Evolutionary conservation across 768 basidiomycete genomes (phyloP), one percentile per base, ranked within the genome.

Genomic region (Lactarius hengduanensis): DNA sequence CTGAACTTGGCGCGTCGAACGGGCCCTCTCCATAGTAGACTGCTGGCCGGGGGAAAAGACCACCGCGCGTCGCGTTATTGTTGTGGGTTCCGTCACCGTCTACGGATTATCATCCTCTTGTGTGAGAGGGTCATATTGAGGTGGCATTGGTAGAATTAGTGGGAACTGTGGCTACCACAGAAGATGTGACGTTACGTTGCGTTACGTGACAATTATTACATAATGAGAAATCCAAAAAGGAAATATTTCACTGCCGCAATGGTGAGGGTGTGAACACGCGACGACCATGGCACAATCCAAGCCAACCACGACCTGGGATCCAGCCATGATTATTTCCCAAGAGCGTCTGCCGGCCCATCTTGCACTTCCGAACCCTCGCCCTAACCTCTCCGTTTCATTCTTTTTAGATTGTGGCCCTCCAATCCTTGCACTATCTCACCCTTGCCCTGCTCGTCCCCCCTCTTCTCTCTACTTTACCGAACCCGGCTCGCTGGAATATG

Each of bases 381-480:
- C 61, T 68, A 34, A 59, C 63, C 47, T 26, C 3, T 45, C 41
- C 61, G 7, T 57, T 60, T 55, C 28, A 3, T 32, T 16, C 30
- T 50, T 32, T 61, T 66, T 72, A 99, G 94, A 98, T 99, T 72
- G 85, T 99, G 68, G 86, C 92, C 9, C 82, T 98, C 74, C 96
- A 98, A 78, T 87, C 94, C 0, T 78, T 98, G 40, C 97, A 98
- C 79, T 98, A 99, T 78, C 80, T 99, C 66, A 90, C 92, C 16
- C 84, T 98, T 66, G 87, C 89, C 30, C 68, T 97, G 66, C 79
- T 97, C 66, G 80, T 90, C 28, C 96, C 97, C 6, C 90, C 92
- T 16, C 74, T 96, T 32, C 85, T 98, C 30, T 74, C 81, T 26
- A 55, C 26, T 88, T 96, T 74, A 91, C 94, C 0, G 89, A 92